phyloP scores from a whole-genome alignment of 768 basidiomycete species.

The Tricholoma sp. region DNA sequence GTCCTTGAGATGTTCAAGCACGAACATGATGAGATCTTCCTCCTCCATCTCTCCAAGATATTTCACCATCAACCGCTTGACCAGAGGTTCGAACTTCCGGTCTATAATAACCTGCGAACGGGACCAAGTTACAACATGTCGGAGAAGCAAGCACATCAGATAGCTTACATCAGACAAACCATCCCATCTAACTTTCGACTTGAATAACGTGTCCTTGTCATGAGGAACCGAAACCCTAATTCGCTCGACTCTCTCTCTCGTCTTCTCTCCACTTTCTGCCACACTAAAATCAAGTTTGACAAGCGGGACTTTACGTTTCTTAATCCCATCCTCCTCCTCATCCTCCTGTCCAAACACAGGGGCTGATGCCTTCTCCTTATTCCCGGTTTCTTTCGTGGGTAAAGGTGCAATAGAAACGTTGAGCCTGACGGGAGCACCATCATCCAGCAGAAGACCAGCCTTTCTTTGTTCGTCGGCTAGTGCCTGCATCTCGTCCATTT shows the following conservation, averaged over 20 bases:
- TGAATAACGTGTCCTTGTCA: conserved; percentile 77
- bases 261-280: conserved; percentile 74
- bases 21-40: conserved; percentile 92
- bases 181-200: conserved; percentile 87
- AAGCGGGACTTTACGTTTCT: conserved; percentile 81
- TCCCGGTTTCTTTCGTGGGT: conserved; percentile 35
- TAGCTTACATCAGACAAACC: conserved; percentile 77
- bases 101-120: conserved; percentile 67
- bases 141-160: conserved; percentile 1
- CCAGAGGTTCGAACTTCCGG: conserved; percentile 79
- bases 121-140: background rate
- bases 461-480: conserved; percentile 87
- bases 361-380: conserved; percentile 39
- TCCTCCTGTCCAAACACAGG: conserved; percentile 74
- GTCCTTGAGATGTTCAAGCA: conserved; percentile 88
- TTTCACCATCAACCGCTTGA: conserved; percentile 78
- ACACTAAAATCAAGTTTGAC: conserved; percentile 88
- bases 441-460: conserved; percentile 85
- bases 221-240: conserved; percentile 70
- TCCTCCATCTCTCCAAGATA: conserved; percentile 92
- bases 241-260: conserved; percentile 74
- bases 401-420: conserved; percentile 65
- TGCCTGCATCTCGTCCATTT: conserved; percentile 95
- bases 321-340: conserved; percentile 81
- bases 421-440: conserved; percentile 85